Base-by-base conservation (phyloP, 225 moss, liverwort and hornwort genomes). In the Pleurozium schreberi region DNA sequence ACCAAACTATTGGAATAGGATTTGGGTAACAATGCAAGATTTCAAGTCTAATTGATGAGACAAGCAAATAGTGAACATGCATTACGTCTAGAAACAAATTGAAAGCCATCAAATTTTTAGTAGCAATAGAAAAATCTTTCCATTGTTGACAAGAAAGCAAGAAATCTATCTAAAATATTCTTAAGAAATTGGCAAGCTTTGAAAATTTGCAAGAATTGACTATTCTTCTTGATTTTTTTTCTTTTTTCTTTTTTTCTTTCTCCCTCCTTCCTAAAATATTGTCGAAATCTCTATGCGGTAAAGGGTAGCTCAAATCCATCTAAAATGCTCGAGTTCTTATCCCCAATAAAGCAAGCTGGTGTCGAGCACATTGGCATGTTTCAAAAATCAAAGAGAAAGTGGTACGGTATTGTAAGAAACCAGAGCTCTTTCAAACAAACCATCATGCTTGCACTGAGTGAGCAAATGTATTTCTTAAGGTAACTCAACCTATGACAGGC, bases 331-430 rank as follows among this genome's bases (percentile, higher is more conserved):
- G 60, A 74, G 4, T 85, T 91, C 12, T 71, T 91, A 23, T 59
- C 78, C 43, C n/a, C 87, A 11, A 18, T 90, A 70, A 90, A 90
- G 63, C 81, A 93, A 88, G 90, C 55, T 63, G 69, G 91, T 69
- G 57, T 64, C 4, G 84, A 87, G 84, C 88, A 91, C 13, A 75
- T 88, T 50, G 59, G 76, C 81, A 84, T 81, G 91, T 90, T 93
- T 81, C 86, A 1, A n/a, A 90, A 85, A 88, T 80, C 93, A 58
- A 93, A 91, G 84, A 91, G 84, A 64, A 88, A 86, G 84, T 90
- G 91, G 91, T 65, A 64, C 5, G 18, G 65, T 93, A 88, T 23
- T 15, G 18, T 42, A 59, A 11, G 4, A 22, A 68, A 87, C 12
- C 36, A 59, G 2, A 58, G 0, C 78, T 40, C 62, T 27, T 83